A percentile compares a stretch with the other conserved stretches of the same genome.
Evolutionary conservation across 257 asterid genomes (phyloP).

Genomic region (Nyctanthes arbortristis): DNA sequence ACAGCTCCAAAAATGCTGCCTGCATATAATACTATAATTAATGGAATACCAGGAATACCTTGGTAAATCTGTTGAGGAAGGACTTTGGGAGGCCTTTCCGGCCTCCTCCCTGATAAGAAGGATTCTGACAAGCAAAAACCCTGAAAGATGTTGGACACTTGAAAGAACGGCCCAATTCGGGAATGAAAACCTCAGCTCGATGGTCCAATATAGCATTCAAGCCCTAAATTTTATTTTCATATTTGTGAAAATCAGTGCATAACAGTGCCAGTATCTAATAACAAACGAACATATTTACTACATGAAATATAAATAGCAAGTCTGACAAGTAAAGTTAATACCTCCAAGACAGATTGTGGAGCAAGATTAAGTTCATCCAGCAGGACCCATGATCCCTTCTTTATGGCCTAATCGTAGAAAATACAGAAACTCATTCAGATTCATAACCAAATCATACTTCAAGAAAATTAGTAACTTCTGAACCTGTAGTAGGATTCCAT

Average conservation of each 20-base stretch:
- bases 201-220: slow-evolving; percentile 95
- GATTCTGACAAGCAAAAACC: slow-evolving; percentile 98
- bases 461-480: slow-evolving; percentile 3
- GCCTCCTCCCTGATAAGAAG: slow-evolving; percentile 94
- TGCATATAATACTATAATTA: too few relatives aligned
- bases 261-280: slow-evolving; percentile 1
- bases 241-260: slow-evolving; percentile 22
- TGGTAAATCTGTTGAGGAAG: slow-evolving; percentile 91
- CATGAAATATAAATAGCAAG: slow-evolving; percentile 11
- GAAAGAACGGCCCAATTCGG: slow-evolving; percentile 81
- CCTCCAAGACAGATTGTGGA: slow-evolving; percentile 99
- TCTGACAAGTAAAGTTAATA: slow-evolving; percentile 25
- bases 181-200: slow-evolving; percentile 97
- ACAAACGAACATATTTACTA: not conserved
- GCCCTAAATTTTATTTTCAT: slow-evolving; percentile 49
- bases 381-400: slow-evolving; percentile 93
- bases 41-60: slow-evolving; percentile 48
- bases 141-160: slow-evolving; percentile 88
- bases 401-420: slow-evolving; percentile 69
- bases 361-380: slow-evolving; percentile 99
- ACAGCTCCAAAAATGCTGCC: slow-evolving; percentile 14
- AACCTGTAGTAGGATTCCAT: slow-evolving; percentile 97
- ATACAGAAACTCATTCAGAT: not conserved
- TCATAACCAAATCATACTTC: slow-evolving; percentile 17
- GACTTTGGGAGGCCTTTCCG: slow-evolving; percentile 97